A percentile compares a stretch with the other conserved stretches of the same genome.
Conservation (phyloP, 768 basidiomycete genomes). For the Suillus decipiens region DNA sequence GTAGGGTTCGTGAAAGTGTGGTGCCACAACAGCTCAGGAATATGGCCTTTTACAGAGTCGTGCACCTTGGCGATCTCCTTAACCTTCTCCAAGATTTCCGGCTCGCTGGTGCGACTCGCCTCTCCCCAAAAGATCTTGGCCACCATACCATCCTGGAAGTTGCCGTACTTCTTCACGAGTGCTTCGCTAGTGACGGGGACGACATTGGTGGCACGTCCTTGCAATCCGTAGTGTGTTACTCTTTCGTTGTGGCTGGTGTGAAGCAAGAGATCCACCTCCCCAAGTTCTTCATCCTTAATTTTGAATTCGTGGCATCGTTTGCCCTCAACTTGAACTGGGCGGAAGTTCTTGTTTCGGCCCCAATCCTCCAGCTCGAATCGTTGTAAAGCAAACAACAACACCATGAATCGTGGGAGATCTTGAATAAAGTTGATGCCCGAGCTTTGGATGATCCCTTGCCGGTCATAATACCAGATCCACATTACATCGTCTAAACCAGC, state of each 20-base stretch:
- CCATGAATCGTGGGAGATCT: constrained; percentile 10
- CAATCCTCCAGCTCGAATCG: neutral
- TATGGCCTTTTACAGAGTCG: neutral
- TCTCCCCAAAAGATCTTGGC: too few species aligned
- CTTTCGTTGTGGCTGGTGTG: neutral
- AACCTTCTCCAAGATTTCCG: neutral
- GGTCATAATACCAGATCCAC: constrained; percentile 5
- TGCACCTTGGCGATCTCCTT: neutral
- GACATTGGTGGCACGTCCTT: neutral
- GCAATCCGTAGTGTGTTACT: neutral
- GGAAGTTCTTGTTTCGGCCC: neutral
- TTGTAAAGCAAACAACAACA: constrained; percentile 4
- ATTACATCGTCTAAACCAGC: neutral
- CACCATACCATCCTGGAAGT: too few species aligned
- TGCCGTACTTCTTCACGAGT: too few species aligned
- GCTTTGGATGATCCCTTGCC: constrained; percentile 4
- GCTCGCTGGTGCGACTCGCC: neutral
- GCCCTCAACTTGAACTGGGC: neutral
- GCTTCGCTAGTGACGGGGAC: neutral
- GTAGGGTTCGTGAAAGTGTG: neutral
- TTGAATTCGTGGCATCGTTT: neutral
- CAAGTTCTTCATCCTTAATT: neutral
- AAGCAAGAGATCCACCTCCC: neutral
- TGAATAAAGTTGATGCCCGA: constrained; percentile 3
- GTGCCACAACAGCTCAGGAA: neutral